Conservation (phyloP, 352 stramenopile genomes). For the Aphanomyces cochlioides region DNA sequence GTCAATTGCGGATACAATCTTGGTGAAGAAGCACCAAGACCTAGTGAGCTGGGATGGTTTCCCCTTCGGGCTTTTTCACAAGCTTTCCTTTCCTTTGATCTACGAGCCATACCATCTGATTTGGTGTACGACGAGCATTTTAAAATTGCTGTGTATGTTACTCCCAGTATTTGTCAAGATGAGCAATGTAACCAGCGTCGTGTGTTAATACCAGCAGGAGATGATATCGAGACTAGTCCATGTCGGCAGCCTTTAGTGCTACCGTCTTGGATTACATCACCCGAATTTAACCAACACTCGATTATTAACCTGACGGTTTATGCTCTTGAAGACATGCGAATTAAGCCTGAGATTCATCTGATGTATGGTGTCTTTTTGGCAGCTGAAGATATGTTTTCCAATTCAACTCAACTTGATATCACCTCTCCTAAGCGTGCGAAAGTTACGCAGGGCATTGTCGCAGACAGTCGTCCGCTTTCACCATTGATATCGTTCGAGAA, state of each 20-base stretch:
- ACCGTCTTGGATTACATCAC: constrained; percentile 87
- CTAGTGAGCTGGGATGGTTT: constrained; percentile 91
- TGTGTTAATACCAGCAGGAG: constrained; percentile 47
- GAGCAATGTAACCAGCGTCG: constrained; percentile 70
- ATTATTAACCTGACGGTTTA: constrained; percentile 92
- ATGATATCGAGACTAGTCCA: constrained; percentile 84
- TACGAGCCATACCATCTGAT: constrained; percentile 86
- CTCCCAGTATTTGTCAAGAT: constrained; percentile 89
- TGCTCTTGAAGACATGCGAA: constrained; percentile 92
- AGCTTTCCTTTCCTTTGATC: constrained; percentile 92
- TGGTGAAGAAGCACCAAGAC: constrained; percentile 75
- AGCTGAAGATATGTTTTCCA: constrained; percentile 86
- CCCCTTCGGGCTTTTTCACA: constrained; percentile 86
- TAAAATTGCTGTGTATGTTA: constrained; percentile 93
- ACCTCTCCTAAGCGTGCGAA: constrained; percentile 69
- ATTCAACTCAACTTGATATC: constrained; percentile 84
- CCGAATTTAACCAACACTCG: constrained; percentile 90
- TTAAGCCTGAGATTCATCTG: constrained; percentile 95
- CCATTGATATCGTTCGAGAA: constrained; percentile 83
- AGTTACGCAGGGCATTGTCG: constrained; percentile 58
- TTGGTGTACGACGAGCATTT: constrained; percentile 95
- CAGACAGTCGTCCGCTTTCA: constrained; percentile 70
- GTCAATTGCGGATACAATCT: constrained; percentile 37
- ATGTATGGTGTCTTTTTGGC: constrained; percentile 90
- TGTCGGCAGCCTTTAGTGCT: constrained; percentile 89